Base-by-base conservation (phyloP, 2,329 filamentous ascomycete genomes). In the Paracorniculantispora psalliotae region DNA sequence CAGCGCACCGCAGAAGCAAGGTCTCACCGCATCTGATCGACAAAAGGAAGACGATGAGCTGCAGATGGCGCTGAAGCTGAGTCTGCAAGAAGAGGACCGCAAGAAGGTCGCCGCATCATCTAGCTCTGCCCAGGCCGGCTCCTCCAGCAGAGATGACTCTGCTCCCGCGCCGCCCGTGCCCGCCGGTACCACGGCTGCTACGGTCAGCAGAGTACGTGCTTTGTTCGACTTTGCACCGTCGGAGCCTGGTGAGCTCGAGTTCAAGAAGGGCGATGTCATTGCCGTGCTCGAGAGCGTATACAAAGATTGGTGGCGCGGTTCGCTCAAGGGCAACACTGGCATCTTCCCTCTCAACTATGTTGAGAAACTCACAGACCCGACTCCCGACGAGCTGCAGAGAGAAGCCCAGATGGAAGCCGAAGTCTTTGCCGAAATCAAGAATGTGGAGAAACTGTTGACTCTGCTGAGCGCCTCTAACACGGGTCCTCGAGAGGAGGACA, bases 221-320 rank as follows among this genome's bases (percentile, higher is more conserved):
- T 80, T 97, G 48, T 99, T 91, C 71, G 94, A 99, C 73, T 99
- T 99, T 73, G 87, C 89, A 53, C 93, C 94, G 2, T 96, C 92
- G 0, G 94, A 99, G 72, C 86, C 92, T 0, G 94, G 93, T 50
- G 94, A 99, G 77, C 80, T 99, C 62, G 92, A 96, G 66, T 99
- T 99, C 73, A 89, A 92, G 66, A 96, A 96, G 76, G 93, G 94
- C 28, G 94, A 99, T 71, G 89, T 97, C 43, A 99, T 99, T 72
- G 93, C 94, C 1, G 94, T 99, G 17, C 81, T 99, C 43, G 94
- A 97, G 74, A 97, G 92, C 1, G 94, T 97, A 1, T 99, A 96
- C 78, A 99, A 97, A 75, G 94, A 99, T 73, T 99, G 94, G 94
- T 99, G 94, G 94, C 93, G 96, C 67, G 94, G 94, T 1, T 96